Evolutionary conservation across 352 stramenopile genomes (phyloP).

Genomic region (Phytophthora pistaciae): DNA sequence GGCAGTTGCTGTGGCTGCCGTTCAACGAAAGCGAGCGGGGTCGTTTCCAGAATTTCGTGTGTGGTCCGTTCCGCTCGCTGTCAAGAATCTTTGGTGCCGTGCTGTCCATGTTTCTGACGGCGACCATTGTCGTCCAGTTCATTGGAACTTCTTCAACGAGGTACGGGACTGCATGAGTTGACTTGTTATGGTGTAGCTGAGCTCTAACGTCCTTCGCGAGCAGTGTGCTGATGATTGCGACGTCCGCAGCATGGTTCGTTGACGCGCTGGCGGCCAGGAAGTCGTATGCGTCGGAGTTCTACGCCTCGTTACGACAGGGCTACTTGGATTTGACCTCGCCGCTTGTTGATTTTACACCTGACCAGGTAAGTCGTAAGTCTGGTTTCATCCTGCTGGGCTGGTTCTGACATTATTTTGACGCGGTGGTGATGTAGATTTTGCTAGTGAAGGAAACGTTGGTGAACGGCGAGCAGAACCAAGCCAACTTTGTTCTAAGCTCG

Average conservation of each 20-base stretch:
- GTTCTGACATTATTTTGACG: slow-evolving; percentile 2
- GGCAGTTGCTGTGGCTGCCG: slow-evolving; percentile 88
- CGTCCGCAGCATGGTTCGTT: slow-evolving; percentile 69
- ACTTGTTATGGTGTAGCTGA: background rate
- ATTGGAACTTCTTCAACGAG: slow-evolving; percentile 67
- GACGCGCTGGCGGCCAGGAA: slow-evolving; percentile 79
- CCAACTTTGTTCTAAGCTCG: slow-evolving; percentile 88
- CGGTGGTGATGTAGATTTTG: slow-evolving; percentile 58
- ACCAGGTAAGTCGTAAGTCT: slow-evolving; percentile 58
- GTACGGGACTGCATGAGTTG: slow-evolving; percentile 33
- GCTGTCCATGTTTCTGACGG: slow-evolving; percentile 76
- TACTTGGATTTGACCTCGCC: slow-evolving; percentile 86
- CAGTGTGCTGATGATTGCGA: slow-evolving; percentile 72
- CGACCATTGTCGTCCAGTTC: slow-evolving; percentile 46
- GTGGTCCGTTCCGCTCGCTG: slow-evolving; percentile 81
- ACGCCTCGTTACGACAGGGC: slow-evolving; percentile 81
- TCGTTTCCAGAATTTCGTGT: slow-evolving; percentile 85
- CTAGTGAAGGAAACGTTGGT: slow-evolving; percentile 86
- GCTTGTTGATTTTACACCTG: slow-evolving; percentile 84
- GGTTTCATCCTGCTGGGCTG: background rate
- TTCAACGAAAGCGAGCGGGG: slow-evolving; percentile 77
- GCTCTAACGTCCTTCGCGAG: background rate
- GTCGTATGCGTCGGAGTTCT: slow-evolving; percentile 89
- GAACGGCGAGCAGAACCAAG: slow-evolving; percentile 81
- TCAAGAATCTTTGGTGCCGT: slow-evolving; percentile 81